A percentile compares a stretch with the other conserved stretches of the same genome.
Conservation (phyloP, 192 early-diverging fungal species). For the Lobulomyces angularis region DNA sequence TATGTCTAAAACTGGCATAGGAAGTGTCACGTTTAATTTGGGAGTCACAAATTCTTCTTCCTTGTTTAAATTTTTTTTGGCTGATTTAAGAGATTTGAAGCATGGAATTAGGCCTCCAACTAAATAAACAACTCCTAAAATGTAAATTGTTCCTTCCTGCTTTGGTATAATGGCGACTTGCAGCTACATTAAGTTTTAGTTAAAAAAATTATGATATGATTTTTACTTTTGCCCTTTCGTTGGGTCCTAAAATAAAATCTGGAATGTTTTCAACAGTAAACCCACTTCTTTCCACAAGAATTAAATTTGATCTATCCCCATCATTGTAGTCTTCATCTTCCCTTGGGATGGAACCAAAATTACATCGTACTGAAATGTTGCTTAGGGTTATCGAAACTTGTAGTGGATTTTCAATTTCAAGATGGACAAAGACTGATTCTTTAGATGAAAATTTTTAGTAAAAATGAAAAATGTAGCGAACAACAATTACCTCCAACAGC, state of each 20-base stretch:
- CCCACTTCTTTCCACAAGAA: conserved; percentile 15
- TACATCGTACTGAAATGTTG: conserved; percentile 48
- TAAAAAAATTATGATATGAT: conserved; percentile 1
- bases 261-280: conserved; percentile 50
- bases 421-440: conserved; percentile 60
- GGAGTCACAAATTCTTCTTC: conserved; percentile 64
- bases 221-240: conserved; percentile 31
- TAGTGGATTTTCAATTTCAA: conserved; percentile 59
- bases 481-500: conserved; percentile 57
- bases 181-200: conserved; percentile 24
- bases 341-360: conserved; percentile 26
- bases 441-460: conserved; percentile 1
- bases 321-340: conserved; percentile 5
- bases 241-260: conserved; percentile 33
- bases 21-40: conserved; percentile 58
- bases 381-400: conserved; percentile 53
- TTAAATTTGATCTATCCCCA: conserved; percentile 10
- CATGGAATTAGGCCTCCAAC: conserved; percentile 68
- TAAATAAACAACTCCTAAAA: conserved; percentile 65
- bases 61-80: conserved; percentile 59
- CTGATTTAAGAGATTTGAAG: conserved; percentile 49
- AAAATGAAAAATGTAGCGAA: background rate
- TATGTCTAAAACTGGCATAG: conserved; percentile 75
- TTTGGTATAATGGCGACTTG: conserved; percentile 60
- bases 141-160: conserved; percentile 53